Evolutionary conservation across 2,329 filamentous ascomycete genomes (phyloP).

Genomic region (Fusarium sp.): DNA sequence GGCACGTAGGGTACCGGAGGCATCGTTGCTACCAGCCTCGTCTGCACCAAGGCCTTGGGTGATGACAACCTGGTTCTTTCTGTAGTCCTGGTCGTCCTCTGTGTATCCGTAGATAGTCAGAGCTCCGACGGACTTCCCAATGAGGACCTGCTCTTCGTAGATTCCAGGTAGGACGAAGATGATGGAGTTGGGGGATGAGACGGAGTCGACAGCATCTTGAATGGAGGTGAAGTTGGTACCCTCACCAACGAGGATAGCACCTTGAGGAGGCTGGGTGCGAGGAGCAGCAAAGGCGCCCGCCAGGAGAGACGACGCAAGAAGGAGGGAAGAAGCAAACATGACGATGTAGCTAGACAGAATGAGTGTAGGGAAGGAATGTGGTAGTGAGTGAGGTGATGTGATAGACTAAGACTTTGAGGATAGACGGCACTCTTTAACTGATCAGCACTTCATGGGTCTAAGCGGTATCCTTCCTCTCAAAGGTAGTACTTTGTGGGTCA

Average conservation of each 20-base stretch:
- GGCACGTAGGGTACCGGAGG: constrained; percentile 58
- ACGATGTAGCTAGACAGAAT: constrained; percentile 11
- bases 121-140: constrained; percentile 59
- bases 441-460: too few relatives aligned
- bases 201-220: constrained; percentile 66
- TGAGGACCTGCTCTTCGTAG: constrained; percentile 65
- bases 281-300: constrained; percentile 34
- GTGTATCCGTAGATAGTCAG: constrained; percentile 71
- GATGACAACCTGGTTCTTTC: constrained; percentile 67
- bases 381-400: neutral
- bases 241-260: constrained; percentile 49
- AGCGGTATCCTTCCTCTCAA: too few relatives aligned
- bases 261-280: constrained; percentile 47
- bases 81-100: constrained; percentile 61
- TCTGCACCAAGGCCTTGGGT: constrained; percentile 52
- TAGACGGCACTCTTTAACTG: too few relatives aligned
- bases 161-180: constrained; percentile 43
- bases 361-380: neutral
- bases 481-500: neutral
- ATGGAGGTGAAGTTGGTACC: constrained; percentile 53
- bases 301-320: constrained; percentile 22
- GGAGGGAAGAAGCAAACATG: constrained; percentile 17
- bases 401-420: too few relatives aligned
- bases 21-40: constrained; percentile 62
- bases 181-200: constrained; percentile 22